Conservation (phyloP, 257 asterid genomes). For the Solanum clarkiae region DNA sequence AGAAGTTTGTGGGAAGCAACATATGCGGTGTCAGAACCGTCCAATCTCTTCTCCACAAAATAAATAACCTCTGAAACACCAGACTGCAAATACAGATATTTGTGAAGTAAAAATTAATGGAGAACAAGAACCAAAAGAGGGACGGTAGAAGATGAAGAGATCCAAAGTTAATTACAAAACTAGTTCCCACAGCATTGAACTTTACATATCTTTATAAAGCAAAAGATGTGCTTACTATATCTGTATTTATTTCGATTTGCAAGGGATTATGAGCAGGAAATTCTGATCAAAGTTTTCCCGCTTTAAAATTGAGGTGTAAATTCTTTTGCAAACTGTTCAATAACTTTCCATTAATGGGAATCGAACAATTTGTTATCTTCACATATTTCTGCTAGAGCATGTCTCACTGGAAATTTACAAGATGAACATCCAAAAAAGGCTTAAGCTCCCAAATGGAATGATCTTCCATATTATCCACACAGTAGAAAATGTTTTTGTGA, state of each 20-base stretch:
- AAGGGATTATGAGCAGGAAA: background rate
- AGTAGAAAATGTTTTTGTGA: background rate
- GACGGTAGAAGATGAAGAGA: background rate
- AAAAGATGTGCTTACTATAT: background rate
- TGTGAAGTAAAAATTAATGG: background rate
- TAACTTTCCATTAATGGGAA: background rate
- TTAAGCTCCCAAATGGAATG: background rate
- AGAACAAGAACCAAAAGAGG: background rate
- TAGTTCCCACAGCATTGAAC: background rate
- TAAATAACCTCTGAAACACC: conserved; percentile 88
- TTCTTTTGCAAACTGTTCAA: background rate
- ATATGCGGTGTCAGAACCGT: conserved; percentile 44
- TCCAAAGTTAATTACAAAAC: background rate
- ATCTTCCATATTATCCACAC: background rate
- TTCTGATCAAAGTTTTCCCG: background rate
- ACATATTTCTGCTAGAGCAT: background rate
- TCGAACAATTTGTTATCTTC: background rate
- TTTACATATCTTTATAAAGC: background rate
- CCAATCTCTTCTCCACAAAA: conserved; percentile 67
- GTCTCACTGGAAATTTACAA: background rate
- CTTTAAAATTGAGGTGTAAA: background rate
- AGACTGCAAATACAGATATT: conserved; percentile 37
- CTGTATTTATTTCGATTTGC: background rate
- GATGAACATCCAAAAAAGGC: background rate
- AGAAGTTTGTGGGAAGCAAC: conserved; percentile 77